Conservation (phyloP, 1,139 yeast genomes). For the Candida tropicalis region DNA sequence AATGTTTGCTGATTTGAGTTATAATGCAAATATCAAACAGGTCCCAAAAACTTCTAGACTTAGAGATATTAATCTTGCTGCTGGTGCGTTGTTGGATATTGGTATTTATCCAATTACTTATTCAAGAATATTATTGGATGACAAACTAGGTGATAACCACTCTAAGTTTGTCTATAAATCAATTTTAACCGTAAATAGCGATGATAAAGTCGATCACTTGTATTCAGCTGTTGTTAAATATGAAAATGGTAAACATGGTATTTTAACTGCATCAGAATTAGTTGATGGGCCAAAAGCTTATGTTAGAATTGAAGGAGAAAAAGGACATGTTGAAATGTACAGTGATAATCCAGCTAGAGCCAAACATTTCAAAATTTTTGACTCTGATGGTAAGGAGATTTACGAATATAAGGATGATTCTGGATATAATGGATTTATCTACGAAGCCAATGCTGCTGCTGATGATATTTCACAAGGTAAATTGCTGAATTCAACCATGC, state of each 20-base stretch:
- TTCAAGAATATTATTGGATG: constrained; percentile 42
- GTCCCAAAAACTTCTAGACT: constrained; percentile 33
- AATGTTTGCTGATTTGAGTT: constrained; percentile 42
- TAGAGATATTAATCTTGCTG: constrained; percentile 52
- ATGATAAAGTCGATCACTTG: constrained; percentile 38
- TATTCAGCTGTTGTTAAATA: constrained; percentile 38
- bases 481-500: constrained; percentile 35
- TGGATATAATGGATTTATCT: constrained; percentile 46
- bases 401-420: constrained; percentile 31
- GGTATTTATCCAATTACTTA: constrained; percentile 62
- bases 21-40: constrained; percentile 30
- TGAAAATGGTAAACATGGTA: constrained; percentile 37
- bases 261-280: constrained; percentile 36
- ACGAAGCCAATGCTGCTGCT: constrained; percentile 56
- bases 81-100: constrained; percentile 62
- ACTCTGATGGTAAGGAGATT: constrained; percentile 23
- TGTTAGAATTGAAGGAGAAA: constrained; percentile 40
- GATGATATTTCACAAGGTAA: constrained; percentile 40
- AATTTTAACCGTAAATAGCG: constrained; percentile 32
- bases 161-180: constrained; percentile 33
- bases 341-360: constrained; percentile 39
- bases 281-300: constrained; percentile 33
- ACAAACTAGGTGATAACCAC: constrained; percentile 29
- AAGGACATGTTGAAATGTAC: constrained; percentile 38
- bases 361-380: constrained; percentile 30